Evolutionary conservation across 805 yeast species (phyloP), one percentile per base, ranked within the genome.

Genomic region (Candida parachauliodes): DNA sequence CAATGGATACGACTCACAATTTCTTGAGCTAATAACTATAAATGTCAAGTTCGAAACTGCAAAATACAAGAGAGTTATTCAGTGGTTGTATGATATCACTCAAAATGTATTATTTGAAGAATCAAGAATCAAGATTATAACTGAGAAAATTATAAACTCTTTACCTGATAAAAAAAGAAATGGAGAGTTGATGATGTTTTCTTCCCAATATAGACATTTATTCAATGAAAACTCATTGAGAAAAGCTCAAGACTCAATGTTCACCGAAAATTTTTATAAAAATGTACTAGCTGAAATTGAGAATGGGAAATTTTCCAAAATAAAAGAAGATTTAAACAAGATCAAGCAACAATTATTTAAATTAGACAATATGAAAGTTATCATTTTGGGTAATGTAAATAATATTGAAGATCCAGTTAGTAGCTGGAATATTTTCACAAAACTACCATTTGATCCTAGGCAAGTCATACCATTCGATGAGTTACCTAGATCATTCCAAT

Each of bases 81-180:
- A 77, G 17, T 93, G 98, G 98, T 65, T 86, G 29, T 60, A 68
- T 30, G 77, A 79, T 41, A 70, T 84, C 14, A 60, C 88, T 49
- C 80, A 76, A 56, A 72, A 76, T 48, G 74, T 84, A 20, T 71
- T 76, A 5, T 87, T 85, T 56, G 96, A 88, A 40, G 79, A 76
- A 45, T 70, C 77, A 8, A 72, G 97, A 56, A 74, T 88, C 17
- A 71, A 74, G 47, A 77, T 86, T 19, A 69, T 82, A 12, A 56
- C 83, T 22, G 86, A 82, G 40, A 81, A 79, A 51, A 60, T 74
- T 27, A 56, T 83, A 36, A 79, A 79, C 43, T 59, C 77, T 1
- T 51, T 83, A 20, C 76, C 88, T 0, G 88, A 80, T 38, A 60
- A 64, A 27, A 83, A 81, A 53, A 69, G 93, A 42, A 70, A 70